Conservation (phyloP, 441 rosid genomes). For the Pelargonium citronellum region DNA sequence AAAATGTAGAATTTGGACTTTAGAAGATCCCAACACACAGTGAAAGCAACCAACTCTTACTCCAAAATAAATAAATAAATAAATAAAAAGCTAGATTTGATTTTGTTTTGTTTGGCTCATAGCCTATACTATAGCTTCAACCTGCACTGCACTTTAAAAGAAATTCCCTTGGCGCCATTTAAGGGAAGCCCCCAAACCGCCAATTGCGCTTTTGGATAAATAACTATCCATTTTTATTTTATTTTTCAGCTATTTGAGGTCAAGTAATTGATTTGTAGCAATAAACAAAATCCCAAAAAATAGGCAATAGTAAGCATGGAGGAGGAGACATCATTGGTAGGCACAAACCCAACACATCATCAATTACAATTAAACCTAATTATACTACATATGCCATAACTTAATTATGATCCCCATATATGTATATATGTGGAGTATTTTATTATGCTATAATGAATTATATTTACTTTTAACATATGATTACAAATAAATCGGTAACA, state of each 20-base stretch:
- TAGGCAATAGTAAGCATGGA: not conserved
- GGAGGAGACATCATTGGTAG: slow-evolving; percentile 3
- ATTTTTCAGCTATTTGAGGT: not conserved
- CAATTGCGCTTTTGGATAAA: no score
- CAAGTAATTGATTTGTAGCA: not conserved
- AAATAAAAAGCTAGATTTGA: slow-evolving; percentile 4
- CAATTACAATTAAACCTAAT: not conserved
- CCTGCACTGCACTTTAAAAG: no score
- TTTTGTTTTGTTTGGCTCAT: not conserved
- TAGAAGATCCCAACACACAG: slow-evolving; percentile 17
- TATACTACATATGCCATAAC: not conserved
- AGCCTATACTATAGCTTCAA: not conserved
- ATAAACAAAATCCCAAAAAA: not conserved
- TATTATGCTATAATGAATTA: not conserved
- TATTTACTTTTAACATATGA: no score
- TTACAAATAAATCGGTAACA: no score
- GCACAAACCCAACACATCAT: not conserved
- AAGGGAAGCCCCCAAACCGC: slow-evolving; percentile 13
- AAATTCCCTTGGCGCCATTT: slow-evolving; percentile 30
- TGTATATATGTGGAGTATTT: not conserved
- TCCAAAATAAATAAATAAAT: no score
- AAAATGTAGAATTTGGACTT: slow-evolving; percentile 6
- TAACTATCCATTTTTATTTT: not conserved
- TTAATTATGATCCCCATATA: not conserved
- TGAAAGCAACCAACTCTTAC: slow-evolving; percentile 7